Base-by-base conservation (phyloP, 805 yeast genomes). In the Saccharomycopsis sp. region DNA sequence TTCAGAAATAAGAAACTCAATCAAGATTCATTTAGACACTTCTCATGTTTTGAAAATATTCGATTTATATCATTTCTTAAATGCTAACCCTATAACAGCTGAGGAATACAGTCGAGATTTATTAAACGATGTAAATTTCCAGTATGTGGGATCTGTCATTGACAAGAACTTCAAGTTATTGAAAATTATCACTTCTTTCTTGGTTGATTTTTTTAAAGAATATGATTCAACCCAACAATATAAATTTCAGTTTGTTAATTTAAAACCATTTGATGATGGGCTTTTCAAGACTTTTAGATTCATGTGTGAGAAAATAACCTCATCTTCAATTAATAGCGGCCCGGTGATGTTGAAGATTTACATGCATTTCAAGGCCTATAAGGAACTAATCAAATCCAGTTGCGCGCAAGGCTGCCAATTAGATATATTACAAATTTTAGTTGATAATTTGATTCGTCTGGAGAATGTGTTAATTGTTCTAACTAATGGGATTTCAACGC, bases 81-180 rank as follows among this genome's bases (percentile, higher is more conserved):
- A 29, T 28, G 33, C 17, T 4, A 39, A 39, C 17, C 35, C 42
- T 4, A 22, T 39, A 4, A n/a, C 13, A n/a, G 33, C 17, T 20
- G 28, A 39, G 9, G 42, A 39, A 28, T 39, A 29, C 19, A 6
- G 21, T 22, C 4, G 23, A 27, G 26, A 35, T n/a, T n/a, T n/a
- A n/a, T n/a, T n/a, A n/a, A n/a, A n/a, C n/a, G n/a, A n/a, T n/a
- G n/a, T n/a, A n/a, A n/a, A n/a, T n/a, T n/a, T n/a, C n/a, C n/a
- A n/a, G n/a, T n/a, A n/a, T n/a, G n/a, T n/a, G n/a, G n/a, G 41
- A 16, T 42, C 45, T 4, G 27, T 33, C 11, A 21, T 37, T 4
- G 41, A 35, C 11, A 35, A 36, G 24, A 42, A 42, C 17, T 20
- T 8, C 6, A 42, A 42, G 20, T 16, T 42, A 13, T 29, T 42